A percentile compares a stretch with the other conserved stretches of the same genome.
Conservation (phyloP, 192 early-diverging fungal genomes). For the Coemansia sp. region DNA sequence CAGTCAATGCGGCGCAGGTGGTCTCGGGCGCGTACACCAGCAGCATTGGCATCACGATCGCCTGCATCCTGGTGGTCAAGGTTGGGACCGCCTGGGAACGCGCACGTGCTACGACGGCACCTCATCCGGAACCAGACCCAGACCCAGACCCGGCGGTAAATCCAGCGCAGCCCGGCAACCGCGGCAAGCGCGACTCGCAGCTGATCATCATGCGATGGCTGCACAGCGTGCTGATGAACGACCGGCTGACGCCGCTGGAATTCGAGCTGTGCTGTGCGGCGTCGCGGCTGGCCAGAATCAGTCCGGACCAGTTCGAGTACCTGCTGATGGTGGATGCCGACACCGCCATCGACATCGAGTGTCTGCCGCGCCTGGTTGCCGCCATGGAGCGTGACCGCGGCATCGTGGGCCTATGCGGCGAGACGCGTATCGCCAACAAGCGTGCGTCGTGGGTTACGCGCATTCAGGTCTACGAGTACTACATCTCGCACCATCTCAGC, state of each 20-base stretch:
- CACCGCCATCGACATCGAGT: constrained; percentile 81
- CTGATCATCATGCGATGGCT: constrained; percentile 91
- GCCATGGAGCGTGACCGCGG: constrained; percentile 79
- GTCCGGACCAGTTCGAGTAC: constrained; percentile 75
- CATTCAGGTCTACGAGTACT: constrained; percentile 99
- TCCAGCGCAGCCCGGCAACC: constrained; percentile 74
- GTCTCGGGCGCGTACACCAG: constrained; percentile 67
- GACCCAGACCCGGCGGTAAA: constrained; percentile 22
- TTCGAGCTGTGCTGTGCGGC: constrained; percentile 84
- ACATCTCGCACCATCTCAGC: constrained; percentile 94
- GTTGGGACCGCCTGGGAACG: constrained; percentile 69
- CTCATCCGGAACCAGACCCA: too few species aligned
- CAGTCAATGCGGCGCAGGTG: constrained; percentile 72
- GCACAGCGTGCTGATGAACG: constrained; percentile 75
- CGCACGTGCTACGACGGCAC: background rate
- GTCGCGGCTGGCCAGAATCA: constrained; percentile 68
- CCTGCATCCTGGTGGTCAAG: constrained; percentile 72
- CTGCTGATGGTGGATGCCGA: constrained; percentile 92
- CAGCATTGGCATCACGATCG: constrained; percentile 61
- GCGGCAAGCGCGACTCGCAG: constrained; percentile 98
- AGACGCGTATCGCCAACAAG: constrained; percentile 95
- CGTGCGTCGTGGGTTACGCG: constrained; percentile 80
- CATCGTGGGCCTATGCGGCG: constrained; percentile 94
- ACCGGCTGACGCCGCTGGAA: constrained; percentile 85
- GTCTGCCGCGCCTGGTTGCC: constrained; percentile 73